Evolutionary conservation across 192 early-diverging fungal species (phyloP), one percentile per base, ranked within the genome.

Genomic region (Podila horticola): DNA sequence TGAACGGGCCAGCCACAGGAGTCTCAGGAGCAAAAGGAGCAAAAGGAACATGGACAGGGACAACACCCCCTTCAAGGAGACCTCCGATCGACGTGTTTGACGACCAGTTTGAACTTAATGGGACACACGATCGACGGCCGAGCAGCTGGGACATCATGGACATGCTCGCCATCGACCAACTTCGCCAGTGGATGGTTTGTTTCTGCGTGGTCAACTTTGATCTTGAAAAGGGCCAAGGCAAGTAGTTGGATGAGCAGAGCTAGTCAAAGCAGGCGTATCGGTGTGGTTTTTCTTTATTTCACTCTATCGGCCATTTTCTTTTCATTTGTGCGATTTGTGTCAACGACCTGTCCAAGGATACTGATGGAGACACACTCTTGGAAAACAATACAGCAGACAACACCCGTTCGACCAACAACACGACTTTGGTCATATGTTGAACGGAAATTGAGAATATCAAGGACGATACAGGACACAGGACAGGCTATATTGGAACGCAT

Each of bases 171-270:
- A 84, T 90, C 20, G 75, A 72, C 28, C 77, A 74, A 51, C 86
- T 90, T 69, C 83, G 88, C 13, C 86, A 90, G 62, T 94, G 93
- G 93, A 84, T 93, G 55, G 71, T 93, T 28, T 88, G 92, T 67
- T 93, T 94, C 83, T 92, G 90, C 52, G 84, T 90, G 22, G 92
- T 94, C 59, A 91, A 94, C 75, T 94, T 94, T 89, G 93, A 94
- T 84, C 86, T 91, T n/a, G 93, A 94, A 83, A 90, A 92, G 60
- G 93, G 93, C 59, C 93, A 90, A 85, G 87, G 87, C 86, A 85
- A 82, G 72, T 71, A 15, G 60, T 19, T n/a, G 33, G n/a, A n/a
- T 29, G 33, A 36, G n/a, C n/a, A 34, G 34, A 34, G 9, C 22
- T 50, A 20, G 19, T 30, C 22, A 49, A 31, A 69, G 17, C 41